Conservation (phyloP, 2,329 filamentous ascomycete genomes). For the Talaromyces sp. region DNA sequence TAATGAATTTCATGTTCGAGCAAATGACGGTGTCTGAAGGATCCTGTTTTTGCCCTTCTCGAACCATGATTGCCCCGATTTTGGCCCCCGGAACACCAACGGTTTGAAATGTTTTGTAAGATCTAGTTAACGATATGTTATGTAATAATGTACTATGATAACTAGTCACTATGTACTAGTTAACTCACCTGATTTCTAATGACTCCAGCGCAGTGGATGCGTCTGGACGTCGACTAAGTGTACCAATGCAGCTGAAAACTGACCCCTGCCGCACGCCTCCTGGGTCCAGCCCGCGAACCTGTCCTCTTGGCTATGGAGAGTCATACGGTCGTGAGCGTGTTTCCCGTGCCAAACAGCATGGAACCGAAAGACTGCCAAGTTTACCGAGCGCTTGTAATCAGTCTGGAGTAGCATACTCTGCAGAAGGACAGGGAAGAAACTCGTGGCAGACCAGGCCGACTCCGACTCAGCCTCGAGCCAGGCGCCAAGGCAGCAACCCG, state of each 20-base stretch:
- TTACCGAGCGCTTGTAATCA: no score
- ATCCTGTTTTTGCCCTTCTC: neutral
- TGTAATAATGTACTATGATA: no score
- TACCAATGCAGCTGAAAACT: constrained; percentile 4
- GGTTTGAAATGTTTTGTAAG: constrained; percentile 10
- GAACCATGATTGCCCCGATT: neutral
- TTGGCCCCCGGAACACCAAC: neutral
- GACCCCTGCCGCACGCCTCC: neutral
- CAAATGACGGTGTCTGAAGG: neutral
- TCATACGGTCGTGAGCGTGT: no score
- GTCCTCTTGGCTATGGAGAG: neutral
- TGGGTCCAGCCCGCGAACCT: neutral
- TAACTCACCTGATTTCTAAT: neutral
- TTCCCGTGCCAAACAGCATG: neutral
- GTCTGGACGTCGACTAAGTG: neutral
- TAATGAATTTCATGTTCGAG: neutral
- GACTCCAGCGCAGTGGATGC: neutral
- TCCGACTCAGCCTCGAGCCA: constrained; percentile 2
- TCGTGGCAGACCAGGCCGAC: neutral
- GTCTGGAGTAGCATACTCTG: no score
- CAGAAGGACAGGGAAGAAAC: no score
- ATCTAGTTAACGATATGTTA: constrained; percentile 1
- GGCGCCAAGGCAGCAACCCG: neutral
- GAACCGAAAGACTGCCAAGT: neutral
- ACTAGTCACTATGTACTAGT: no score